A percentile compares a stretch with the other conserved stretches of the same genome.
Conservation (phyloP, 495 filamentous ascomycete genomes). For the Penicillium roqueforti region DNA sequence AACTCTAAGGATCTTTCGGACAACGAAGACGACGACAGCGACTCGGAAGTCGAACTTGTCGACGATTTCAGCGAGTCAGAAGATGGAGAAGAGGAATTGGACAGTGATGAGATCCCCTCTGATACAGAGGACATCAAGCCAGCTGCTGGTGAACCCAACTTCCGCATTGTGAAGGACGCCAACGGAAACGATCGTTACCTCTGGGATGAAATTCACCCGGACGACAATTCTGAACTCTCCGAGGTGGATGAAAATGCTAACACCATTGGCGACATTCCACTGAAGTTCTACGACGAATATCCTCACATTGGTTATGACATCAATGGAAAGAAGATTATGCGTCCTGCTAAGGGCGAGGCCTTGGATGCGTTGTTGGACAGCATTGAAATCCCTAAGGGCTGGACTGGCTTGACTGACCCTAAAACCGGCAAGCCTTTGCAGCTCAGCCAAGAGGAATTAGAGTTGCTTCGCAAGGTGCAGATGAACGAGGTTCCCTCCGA, state of each 20-base stretch:
- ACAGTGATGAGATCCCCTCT: constrained; percentile 51
- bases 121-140: constrained; percentile 32
- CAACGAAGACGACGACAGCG: constrained; percentile 41
- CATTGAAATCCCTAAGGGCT: constrained; percentile 97
- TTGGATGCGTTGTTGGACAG: constrained; percentile 91
- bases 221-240: constrained; percentile 92
- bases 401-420: constrained; percentile 93
- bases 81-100: constrained; percentile 42
- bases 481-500: constrained; percentile 86
- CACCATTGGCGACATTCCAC: constrained; percentile 91
- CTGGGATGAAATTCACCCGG: constrained; percentile 86
- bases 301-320: constrained; percentile 99
- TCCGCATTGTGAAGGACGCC: constrained; percentile 57
- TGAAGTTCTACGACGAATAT: constrained; percentile 94
- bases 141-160: constrained; percentile 32
- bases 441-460: constrained; percentile 81
- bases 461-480: constrained; percentile 82
- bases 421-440: constrained; percentile 88
- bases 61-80: constrained; percentile 44
- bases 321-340: constrained; percentile 96
- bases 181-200: constrained; percentile 72
- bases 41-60: constrained; percentile 44
- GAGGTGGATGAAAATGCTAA: constrained; percentile 76
- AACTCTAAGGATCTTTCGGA: constrained; percentile 48
- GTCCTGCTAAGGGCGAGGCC: constrained; percentile 89